Conservation (phyloP, 2,329 filamentous ascomycete species). For the Fusarium sulawesiense region DNA sequence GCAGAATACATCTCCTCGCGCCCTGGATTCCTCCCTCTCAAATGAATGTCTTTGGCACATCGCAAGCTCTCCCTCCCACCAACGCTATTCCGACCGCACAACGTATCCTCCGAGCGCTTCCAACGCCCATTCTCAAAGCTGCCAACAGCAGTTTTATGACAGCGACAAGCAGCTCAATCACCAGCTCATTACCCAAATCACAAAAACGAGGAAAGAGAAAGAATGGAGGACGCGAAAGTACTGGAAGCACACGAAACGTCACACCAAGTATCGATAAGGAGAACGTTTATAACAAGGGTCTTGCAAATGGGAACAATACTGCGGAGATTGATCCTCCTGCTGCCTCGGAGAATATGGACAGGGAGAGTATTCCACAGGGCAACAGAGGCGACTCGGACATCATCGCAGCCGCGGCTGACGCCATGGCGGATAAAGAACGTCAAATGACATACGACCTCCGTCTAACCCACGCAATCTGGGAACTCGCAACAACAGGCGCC, state of each 20-base stretch:
- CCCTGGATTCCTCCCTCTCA: constrained; percentile 98
- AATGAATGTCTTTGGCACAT: constrained; percentile 80
- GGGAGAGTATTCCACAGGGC: constrained; percentile 51
- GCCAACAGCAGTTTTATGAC: constrained; percentile 97
- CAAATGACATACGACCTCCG: constrained; percentile 83
- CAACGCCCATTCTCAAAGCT: constrained; percentile 89
- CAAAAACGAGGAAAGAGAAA: constrained; percentile 71
- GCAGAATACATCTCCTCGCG: constrained; percentile 91
- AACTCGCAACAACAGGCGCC: constrained; percentile 86
- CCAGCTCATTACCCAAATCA: constrained; percentile 78
- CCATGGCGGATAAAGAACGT: constrained; percentile 76
- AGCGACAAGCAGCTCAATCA: constrained; percentile 87
- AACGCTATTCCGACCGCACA: constrained; percentile 93
- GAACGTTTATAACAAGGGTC: constrained; percentile 53
- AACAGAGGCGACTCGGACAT: constrained; percentile 45
- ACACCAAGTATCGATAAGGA: constrained; percentile 62
- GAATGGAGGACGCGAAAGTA: constrained; percentile 55
- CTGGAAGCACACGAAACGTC: constrained; percentile 51
- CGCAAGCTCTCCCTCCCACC: constrained; percentile 79
- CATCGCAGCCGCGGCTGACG: constrained; percentile 67
- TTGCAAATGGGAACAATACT: constrained; percentile 41
- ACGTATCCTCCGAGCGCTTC: constrained; percentile 87
- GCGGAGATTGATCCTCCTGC: constrained; percentile 39
- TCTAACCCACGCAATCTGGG: constrained; percentile 94
- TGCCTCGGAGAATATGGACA: constrained; percentile 63